Evolutionary conservation across 495 filamentous ascomycete genomes (phyloP).

Genomic region (Alectoria sarmentosa): DNA sequence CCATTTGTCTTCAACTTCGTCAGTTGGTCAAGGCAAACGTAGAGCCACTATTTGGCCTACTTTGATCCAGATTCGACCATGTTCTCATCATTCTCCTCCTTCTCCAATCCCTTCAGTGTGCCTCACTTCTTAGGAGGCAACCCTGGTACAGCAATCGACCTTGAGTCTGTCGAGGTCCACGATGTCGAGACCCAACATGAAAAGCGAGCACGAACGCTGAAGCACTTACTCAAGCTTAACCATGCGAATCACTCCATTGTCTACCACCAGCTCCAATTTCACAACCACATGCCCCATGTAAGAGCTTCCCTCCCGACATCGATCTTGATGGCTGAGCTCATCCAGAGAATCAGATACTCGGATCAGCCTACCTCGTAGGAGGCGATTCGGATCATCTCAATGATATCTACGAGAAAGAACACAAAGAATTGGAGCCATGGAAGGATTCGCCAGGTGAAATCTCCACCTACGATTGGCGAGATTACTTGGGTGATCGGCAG

Average conservation of each 20-base stretch:
- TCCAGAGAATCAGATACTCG: conserved; percentile 48
- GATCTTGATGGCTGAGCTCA: conserved; percentile 15
- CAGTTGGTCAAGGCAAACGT: neutral
- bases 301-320: conserved; percentile 23
- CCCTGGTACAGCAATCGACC: conserved; percentile 43
- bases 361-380: conserved; percentile 77
- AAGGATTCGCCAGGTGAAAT: conserved; percentile 77
- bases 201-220: conserved; percentile 74
- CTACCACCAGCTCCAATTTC: conserved; percentile 67
- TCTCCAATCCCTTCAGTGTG: conserved; percentile 27
- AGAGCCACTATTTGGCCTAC: neutral
- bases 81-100: conserved; percentile 30
- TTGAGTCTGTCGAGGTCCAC: conserved; percentile 65
- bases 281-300: conserved; percentile 86
- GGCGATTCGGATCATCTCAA: conserved; percentile 64
- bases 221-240: conserved; percentile 83
- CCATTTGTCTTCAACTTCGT: neutral
- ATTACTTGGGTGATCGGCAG: conserved; percentile 65
- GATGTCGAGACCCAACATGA: conserved; percentile 72
- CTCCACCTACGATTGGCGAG: conserved; percentile 73
- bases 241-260: conserved; percentile 84
- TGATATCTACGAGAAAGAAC: conserved; percentile 69
- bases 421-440: conserved; percentile 72
- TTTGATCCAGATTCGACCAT: conserved; percentile 9
- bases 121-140: conserved; percentile 23